These are phyloP conservation scores for Salicornia ramosissima DNA, from an alignment of 148 eudicot species.

Conservation along the genomic window DNA sequence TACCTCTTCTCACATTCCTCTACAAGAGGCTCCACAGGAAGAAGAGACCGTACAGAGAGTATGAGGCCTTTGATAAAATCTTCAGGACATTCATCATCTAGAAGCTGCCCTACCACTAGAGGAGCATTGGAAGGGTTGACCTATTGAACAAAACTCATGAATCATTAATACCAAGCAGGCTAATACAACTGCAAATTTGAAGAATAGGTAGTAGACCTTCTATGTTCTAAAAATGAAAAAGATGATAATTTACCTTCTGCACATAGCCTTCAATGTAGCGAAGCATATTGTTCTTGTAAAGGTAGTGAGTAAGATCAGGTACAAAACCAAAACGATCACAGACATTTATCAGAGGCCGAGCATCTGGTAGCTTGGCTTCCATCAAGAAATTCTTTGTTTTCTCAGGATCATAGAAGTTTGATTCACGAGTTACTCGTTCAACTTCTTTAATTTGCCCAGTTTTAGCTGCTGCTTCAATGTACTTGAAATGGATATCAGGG, in stretches of 20 bases:
- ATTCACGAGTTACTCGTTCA: slow-evolving; percentile 95
- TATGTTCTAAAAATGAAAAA: not conserved
- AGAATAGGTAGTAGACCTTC: not conserved
- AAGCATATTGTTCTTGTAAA: slow-evolving; percentile 87
- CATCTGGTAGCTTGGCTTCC: slow-evolving; percentile 99
- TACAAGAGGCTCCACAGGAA: slow-evolving; percentile 93
- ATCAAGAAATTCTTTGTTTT: slow-evolving; percentile 92
- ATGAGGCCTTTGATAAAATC: slow-evolving; percentile 95
- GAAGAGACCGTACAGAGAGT: slow-evolving; percentile 91
- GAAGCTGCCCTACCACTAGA: slow-evolving; percentile 85
- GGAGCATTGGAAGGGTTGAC: slow-evolving; percentile 98
- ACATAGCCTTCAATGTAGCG: slow-evolving; percentile 98
- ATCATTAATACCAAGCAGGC: no score
- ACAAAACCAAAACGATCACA: slow-evolving; percentile 96
- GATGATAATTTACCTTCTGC: slow-evolving; percentile 57
- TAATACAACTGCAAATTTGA: no score
- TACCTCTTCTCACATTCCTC: slow-evolving; percentile 96
- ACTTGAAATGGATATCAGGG: slow-evolving; percentile 93
- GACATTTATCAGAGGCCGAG: slow-evolving; percentile 90
- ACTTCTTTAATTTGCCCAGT: slow-evolving; percentile 99
- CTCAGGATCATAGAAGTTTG: slow-evolving; percentile 87
- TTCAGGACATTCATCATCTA: slow-evolving; percentile 98
- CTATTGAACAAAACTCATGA: slow-evolving; percentile 29
- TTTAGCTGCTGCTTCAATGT: slow-evolving; percentile 96
- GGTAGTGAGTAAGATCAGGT: slow-evolving; percentile 93